Percentiles rank a stretch among this genome's conserved stretches.
Evolutionary conservation across 495 filamentous ascomycete genomes (phyloP).

Genomic region (Neurospora cerealis): DNA sequence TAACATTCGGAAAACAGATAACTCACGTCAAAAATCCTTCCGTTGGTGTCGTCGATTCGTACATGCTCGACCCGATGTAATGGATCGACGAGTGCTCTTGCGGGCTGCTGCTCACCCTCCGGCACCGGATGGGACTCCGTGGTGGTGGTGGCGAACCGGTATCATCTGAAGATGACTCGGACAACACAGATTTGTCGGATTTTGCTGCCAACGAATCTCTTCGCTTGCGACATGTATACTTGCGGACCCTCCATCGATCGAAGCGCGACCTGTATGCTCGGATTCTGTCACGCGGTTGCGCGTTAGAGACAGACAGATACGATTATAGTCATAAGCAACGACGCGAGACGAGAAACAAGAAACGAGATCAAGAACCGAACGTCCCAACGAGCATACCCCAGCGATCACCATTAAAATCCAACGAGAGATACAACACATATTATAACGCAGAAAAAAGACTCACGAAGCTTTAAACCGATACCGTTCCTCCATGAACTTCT

Average conservation of each 20-base stretch:
- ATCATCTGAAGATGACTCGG: conserved; percentile 2
- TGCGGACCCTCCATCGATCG: conserved; percentile 33
- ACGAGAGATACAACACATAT: background rate
- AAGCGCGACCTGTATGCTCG: conserved; percentile 37
- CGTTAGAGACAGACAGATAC: background rate
- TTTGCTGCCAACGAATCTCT: conserved; percentile 4
- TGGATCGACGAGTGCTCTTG: background rate
- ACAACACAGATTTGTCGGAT: background rate
- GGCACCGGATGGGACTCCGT: background rate
- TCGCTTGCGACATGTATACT: conserved; percentile 32
- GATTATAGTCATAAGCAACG: background rate
- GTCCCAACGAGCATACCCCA: background rate
- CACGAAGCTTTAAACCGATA: conserved; percentile 38
- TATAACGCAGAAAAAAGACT: conserved; percentile 4
- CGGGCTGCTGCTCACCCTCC: background rate
- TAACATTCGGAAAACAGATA: background rate
- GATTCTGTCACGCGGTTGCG: conserved; percentile 10
- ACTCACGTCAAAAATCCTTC: background rate
- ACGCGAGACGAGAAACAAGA: background rate
- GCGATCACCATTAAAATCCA: background rate
- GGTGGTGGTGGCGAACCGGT: background rate
- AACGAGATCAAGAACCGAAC: background rate
- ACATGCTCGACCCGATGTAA: background rate
- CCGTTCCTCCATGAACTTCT: conserved; percentile 29
- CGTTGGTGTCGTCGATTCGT: background rate